These are phyloP conservation scores for Cercophora scortea DNA, from an alignment of 495 filamentous ascomycete genomes.

Conservation along the genomic window DNA sequence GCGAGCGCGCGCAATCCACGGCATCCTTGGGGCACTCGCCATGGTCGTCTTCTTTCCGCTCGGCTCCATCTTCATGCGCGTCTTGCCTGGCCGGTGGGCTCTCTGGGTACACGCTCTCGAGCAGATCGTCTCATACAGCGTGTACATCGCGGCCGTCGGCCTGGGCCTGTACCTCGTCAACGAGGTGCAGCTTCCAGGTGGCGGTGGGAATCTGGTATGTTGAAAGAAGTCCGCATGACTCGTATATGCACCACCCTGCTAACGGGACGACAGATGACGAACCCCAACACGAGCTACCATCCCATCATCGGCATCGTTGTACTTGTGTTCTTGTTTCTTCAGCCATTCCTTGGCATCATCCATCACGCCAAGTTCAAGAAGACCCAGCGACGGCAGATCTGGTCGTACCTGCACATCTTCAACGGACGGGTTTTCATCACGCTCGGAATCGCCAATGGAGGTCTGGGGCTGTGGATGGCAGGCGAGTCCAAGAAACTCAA, in stretches of 20 bases:
- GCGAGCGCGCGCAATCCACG: slow-evolving; percentile 25
- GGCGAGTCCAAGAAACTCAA: slow-evolving; percentile 17
- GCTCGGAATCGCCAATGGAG: slow-evolving; percentile 62
- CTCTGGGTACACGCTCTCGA: slow-evolving; percentile 42
- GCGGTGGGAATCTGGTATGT: slow-evolving; percentile 21
- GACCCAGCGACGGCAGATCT: slow-evolving; percentile 35
- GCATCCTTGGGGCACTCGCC: slow-evolving; percentile 27
- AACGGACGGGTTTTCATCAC: slow-evolving; percentile 53
- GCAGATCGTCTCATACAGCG: slow-evolving; percentile 45
- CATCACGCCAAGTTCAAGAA: slow-evolving; percentile 54
- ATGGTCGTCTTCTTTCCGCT: slow-evolving; percentile 45
- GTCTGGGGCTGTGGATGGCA: slow-evolving; percentile 50
- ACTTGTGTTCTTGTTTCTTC: slow-evolving; percentile 43
- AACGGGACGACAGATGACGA: slow-evolving; percentile 10
- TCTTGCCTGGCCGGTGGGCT: slow-evolving; percentile 26
- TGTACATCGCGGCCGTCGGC: slow-evolving; percentile 47
- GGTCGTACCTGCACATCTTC: slow-evolving; percentile 57
- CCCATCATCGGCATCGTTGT: slow-evolving; percentile 55
- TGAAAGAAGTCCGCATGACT: too few relatives aligned
- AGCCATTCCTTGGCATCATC: slow-evolving; percentile 52
- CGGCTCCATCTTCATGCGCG: slow-evolving; percentile 45
- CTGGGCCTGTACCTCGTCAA: slow-evolving; percentile 48
- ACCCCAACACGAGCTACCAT: slow-evolving; percentile 28
- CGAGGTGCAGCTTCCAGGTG: slow-evolving; percentile 18
- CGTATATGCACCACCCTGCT: not conserved